These are phyloP conservation scores for Pseudopithomyces maydicus DNA, from an alignment of 2,329 filamentous ascomycete genomes.

Conservation along the genomic window DNA sequence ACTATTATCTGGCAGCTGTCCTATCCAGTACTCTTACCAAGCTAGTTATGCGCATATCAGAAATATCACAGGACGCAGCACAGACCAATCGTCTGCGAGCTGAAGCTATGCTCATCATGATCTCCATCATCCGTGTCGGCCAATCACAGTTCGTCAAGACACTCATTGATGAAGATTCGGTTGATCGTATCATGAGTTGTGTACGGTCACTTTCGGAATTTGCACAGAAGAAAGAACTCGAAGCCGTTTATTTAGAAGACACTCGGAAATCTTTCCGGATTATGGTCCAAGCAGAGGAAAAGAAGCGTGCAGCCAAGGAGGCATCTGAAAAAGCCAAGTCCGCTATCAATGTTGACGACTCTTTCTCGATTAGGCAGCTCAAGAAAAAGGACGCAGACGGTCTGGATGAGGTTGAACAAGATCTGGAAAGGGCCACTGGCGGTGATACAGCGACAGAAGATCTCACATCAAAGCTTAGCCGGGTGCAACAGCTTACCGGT, in stretches of 20 bases:
- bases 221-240: slow-evolving; percentile 84
- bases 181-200: slow-evolving; percentile 98
- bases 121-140: slow-evolving; percentile 95
- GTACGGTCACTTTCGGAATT: slow-evolving; percentile 92
- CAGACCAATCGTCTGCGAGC: slow-evolving; percentile 93
- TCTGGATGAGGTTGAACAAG: slow-evolving; percentile 82
- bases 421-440: slow-evolving; percentile 92
- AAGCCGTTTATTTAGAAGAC: slow-evolving; percentile 91
- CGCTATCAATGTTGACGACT: slow-evolving; percentile 93
- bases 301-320: slow-evolving; percentile 94
- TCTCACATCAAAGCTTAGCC: slow-evolving; percentile 88
- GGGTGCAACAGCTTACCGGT: slow-evolving; percentile 94
- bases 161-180: slow-evolving; percentile 94
- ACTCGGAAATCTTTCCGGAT: slow-evolving; percentile 94
- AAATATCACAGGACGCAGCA: slow-evolving; percentile 83
- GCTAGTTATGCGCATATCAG: slow-evolving; percentile 94
- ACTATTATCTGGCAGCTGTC: slow-evolving; percentile 94
- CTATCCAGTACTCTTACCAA: slow-evolving; percentile 96
- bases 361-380: slow-evolving; percentile 89
- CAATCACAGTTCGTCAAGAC: slow-evolving; percentile 99
- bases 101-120: slow-evolving; percentile 99
- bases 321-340: slow-evolving; percentile 91
- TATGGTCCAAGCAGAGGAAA: slow-evolving; percentile 97
- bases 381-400: slow-evolving; percentile 85
- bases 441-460: slow-evolving; percentile 86